A percentile compares a stretch with the other conserved stretches of the same genome.
Conservation (phyloP, 768 basidiomycete genomes). For the Lentinula boryana region DNA sequence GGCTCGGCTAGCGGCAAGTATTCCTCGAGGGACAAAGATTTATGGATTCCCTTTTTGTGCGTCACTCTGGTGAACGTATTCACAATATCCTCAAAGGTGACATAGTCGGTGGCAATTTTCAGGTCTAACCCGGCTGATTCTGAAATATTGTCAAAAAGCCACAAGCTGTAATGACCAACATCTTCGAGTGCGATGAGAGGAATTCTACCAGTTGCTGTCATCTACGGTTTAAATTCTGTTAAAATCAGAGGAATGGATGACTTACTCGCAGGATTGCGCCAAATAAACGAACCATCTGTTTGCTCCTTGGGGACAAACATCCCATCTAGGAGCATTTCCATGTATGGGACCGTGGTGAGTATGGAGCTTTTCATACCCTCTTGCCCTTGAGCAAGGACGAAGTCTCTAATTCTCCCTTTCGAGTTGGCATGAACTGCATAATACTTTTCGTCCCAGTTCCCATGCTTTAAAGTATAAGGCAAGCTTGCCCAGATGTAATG, state of each 20-base stretch:
- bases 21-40: neutral
- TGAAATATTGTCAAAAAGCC: neutral
- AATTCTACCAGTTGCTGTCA: neutral
- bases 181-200: neutral
- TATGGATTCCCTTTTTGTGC: neutral
- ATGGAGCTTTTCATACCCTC: neutral
- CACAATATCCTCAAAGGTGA: neutral
- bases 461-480: neutral
- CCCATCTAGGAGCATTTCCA: neutral
- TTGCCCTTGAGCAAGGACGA: neutral
- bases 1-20: neutral
- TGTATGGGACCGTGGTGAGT: neutral
- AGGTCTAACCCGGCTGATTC: neutral
- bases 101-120: neutral
- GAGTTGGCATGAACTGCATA: neutral
- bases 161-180: neutral
- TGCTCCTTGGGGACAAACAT: neutral
- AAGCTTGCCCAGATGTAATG: neutral
- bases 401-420: neutral
- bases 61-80: neutral
- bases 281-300: neutral
- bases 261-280: neutral
- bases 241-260: neutral
- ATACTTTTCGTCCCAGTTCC: neutral
- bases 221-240: neutral